Percentiles rank a stretch among this genome's conserved stretches.
These are phyloP conservation scores for Chalciporus sp. DNA, from an alignment of 1,284 basidiomycete species.

Conservation along the genomic window DNA sequence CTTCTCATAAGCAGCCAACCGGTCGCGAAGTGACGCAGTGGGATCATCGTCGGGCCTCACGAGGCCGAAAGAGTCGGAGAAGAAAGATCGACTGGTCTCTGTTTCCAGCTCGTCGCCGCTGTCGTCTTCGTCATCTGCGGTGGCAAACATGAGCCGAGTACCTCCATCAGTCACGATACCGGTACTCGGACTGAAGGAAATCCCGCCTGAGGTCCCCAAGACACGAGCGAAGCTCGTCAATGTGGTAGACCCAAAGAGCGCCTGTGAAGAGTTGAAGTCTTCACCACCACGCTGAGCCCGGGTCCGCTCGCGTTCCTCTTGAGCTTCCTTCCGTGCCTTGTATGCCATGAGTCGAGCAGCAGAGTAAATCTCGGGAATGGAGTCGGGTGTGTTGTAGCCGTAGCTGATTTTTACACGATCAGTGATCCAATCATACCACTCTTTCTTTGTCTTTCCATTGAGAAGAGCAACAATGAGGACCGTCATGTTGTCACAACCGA, in stretches of 20 bases:
- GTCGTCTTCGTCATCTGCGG: conserved; percentile 58
- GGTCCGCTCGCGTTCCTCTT: conserved; percentile 57
- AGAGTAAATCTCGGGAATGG: conserved; percentile 70
- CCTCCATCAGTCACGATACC: conserved; percentile 51
- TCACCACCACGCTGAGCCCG: conserved; percentile 41
- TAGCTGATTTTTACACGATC: conserved; percentile 79
- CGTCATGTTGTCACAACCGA: conserved; percentile 99
- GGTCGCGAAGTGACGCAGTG: conserved; percentile 57
- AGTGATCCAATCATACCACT: conserved; percentile 94
- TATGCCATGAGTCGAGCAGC: conserved; percentile 59
- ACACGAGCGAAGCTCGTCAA: conserved; percentile 46
- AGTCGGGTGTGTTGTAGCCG: conserved; percentile 72
- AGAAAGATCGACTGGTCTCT: conserved; percentile 45
- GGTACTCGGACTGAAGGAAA: conserved; percentile 56
- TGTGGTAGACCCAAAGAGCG: conserved; percentile 33
- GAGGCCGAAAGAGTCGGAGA: conserved; percentile 48
- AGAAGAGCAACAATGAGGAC: conserved; percentile 89
- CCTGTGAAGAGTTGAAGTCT: conserved; percentile 21
- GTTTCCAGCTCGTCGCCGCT: conserved; percentile 49
- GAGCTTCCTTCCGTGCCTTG: conserved; percentile 55
- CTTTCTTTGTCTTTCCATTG: conserved; percentile 83
- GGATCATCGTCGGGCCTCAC: conserved; percentile 51
- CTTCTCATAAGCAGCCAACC: conserved; percentile 62
- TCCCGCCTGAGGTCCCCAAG: conserved; percentile 52
- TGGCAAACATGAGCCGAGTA: conserved; percentile 55